Base-by-base conservation (phyloP, 495 filamentous ascomycete species). In the Bacidia gigantensis region DNA sequence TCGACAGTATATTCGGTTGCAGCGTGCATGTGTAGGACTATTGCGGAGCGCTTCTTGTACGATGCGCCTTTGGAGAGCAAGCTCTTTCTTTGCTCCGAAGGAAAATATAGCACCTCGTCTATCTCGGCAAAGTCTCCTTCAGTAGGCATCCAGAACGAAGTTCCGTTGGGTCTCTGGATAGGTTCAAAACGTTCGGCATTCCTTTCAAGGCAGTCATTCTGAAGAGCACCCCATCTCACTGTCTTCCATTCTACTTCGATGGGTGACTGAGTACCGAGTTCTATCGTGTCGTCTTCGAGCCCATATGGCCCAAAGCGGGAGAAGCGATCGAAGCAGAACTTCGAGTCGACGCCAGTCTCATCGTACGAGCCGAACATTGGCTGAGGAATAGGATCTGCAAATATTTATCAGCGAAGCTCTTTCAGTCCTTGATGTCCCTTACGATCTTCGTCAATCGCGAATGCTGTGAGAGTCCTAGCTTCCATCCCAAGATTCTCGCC, bases 201-300 rank as follows among this genome's bases (percentile, higher is more conserved):
- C 38, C 63, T 62, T 46, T 74, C 60, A 0, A 77, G 47, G 55
- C 88, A 95, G 14, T 73, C 58, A 14, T 72, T 60, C 61, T 90
- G 85, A 3, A 93, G 65, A 2, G 71, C 56, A 9, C 81, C 78
- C 88, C 88, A 95, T 49, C 78, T 69, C 21, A 88, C 75, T 0
- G 65, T 65, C 24, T 78, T 67, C 86, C 85, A 92, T 10, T 61
- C 60, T 11, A 55, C 57, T 7, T 45, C 47, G 23, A 58, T 58
- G n/a, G 56, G 57, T 5, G 56, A 55, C 5, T 63, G 45, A 26
- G 40, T 51, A 47, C 44, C 49, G 14, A 59, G 54, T 3, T 56
- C 56, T 24, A 58, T 47, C 12, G 61, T 51, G 10, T 67, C 63
- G 17, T 72, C 65, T 10, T 64, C 67, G 26, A 65, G 68, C 1